Evolutionary conservation across 2,329 filamentous ascomycete species (phyloP).

Genomic region (Diaporthe destruens): DNA sequence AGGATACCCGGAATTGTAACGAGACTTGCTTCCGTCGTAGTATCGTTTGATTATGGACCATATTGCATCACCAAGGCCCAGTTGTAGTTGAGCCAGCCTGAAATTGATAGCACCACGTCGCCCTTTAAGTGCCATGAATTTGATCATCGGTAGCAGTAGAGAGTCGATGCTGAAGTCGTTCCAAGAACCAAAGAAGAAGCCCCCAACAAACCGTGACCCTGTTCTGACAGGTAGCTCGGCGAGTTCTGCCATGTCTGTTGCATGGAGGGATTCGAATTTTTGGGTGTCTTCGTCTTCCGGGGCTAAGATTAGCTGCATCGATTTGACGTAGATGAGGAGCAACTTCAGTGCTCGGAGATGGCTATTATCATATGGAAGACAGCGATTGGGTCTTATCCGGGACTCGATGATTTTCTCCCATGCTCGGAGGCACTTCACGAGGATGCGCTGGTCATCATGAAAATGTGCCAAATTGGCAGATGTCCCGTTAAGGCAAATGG

Average conservation of each 20-base stretch:
- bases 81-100: neutral
- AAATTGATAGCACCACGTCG: neutral
- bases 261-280: neutral
- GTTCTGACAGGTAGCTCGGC: neutral
- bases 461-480: neutral
- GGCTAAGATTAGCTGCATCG: constrained; percentile 12
- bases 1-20: neutral
- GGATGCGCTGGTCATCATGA: neutral
- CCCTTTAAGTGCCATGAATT: neutral
- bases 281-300: neutral
- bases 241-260: constrained; percentile 1
- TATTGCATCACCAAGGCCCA: neutral
- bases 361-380: neutral
- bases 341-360: neutral
- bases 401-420: neutral
- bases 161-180: constrained; percentile 4
- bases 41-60: neutral
- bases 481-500: constrained; percentile 1
- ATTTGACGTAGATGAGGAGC: constrained; percentile 5
- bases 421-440: neutral
- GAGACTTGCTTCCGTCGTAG: neutral
- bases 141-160: neutral
- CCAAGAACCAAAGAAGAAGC: constrained; percentile 3
- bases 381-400: neutral
- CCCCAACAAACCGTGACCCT: neutral